A percentile compares a stretch with the other conserved stretches of the same genome.
These are phyloP conservation scores for Abrus pulchellus DNA, from an alignment of 306 rosid species.

Conservation along the genomic window DNA sequence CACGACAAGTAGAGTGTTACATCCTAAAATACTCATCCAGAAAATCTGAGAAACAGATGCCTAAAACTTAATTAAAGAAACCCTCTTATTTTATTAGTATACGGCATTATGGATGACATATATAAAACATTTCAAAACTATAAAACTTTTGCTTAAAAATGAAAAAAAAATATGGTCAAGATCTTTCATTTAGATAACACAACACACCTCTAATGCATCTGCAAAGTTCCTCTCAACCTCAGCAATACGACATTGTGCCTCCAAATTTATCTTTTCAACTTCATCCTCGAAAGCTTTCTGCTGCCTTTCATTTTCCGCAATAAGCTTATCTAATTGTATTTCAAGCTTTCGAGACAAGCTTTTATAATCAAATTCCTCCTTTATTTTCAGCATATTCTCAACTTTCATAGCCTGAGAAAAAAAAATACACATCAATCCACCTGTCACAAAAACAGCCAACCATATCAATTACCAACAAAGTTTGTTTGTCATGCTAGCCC, in stretches of 20 bases:
- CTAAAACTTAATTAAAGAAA: background rate
- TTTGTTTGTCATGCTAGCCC: background rate
- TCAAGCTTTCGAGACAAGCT: slow-evolving; percentile 94
- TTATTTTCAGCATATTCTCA: slow-evolving; percentile 94
- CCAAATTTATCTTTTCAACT: slow-evolving; percentile 76
- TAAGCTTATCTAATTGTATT: slow-evolving; percentile 86
- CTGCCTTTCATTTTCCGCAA: slow-evolving; percentile 94
- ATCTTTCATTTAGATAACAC: slow-evolving; percentile 42
- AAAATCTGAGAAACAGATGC: background rate
- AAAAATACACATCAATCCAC: slow-evolving; percentile 42
- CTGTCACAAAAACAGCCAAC: slow-evolving; percentile 2
- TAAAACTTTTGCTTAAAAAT: background rate
- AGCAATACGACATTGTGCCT: slow-evolving; percentile 73
- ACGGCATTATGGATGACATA: slow-evolving; percentile 25
- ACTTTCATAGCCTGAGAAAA: slow-evolving; percentile 90
- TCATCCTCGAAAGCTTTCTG: slow-evolving; percentile 87
- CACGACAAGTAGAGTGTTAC: slow-evolving; percentile 12
- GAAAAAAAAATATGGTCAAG: background rate
- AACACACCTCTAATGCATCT: slow-evolving; percentile 91
- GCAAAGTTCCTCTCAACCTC: slow-evolving; percentile 93
- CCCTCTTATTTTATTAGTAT: slow-evolving; percentile 10
- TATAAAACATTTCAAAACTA: slow-evolving; percentile 27
- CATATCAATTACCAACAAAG: slow-evolving; percentile 23
- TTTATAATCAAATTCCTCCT: slow-evolving; percentile 98
- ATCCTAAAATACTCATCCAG: slow-evolving; percentile 20